Evolutionary conservation across 164 flowering plant species (phyloP).

Genomic region (Nymphaea thermarum): DNA sequence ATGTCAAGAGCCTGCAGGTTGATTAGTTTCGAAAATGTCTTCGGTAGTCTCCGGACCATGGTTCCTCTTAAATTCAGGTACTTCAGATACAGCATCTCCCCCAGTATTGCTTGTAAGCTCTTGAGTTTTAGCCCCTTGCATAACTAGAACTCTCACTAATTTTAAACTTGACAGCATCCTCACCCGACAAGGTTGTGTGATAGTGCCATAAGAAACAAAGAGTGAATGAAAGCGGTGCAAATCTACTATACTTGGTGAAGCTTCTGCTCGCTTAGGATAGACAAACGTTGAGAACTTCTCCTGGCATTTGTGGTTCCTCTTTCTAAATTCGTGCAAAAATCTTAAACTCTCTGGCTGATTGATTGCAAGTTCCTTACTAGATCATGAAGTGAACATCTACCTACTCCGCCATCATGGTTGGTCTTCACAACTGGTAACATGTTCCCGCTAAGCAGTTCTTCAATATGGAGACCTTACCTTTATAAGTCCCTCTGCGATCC

Average conservation of each 20-base stretch:
- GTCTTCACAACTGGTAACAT: constrained; percentile 8
- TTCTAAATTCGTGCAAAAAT: constrained; percentile 9
- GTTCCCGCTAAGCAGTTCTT: background rate
- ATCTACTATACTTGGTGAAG: constrained; percentile 4
- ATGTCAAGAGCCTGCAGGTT: constrained; percentile 26
- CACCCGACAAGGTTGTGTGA: constrained; percentile 9
- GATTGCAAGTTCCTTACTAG: constrained; percentile 29
- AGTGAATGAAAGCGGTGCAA: constrained; percentile 21
- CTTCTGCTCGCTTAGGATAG: constrained; percentile 11
- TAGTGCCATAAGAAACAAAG: constrained; percentile 13
- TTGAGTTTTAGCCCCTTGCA: constrained; percentile 18
- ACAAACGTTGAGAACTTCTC: constrained; percentile 10
- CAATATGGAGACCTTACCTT: background rate
- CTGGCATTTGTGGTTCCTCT: constrained; percentile 3
- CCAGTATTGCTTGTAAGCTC: constrained; percentile 13
- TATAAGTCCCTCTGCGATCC: constrained; percentile 1
- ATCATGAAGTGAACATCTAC: constrained; percentile 32
- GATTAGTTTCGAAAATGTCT: constrained; percentile 20
- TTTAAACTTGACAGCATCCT: constrained; percentile 8
- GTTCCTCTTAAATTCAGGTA: constrained; percentile 26
- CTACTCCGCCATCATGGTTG: constrained; percentile 19
- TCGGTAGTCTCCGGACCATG: constrained; percentile 22
- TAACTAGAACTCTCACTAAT: constrained; percentile 24
- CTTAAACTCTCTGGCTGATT: constrained; percentile 15
- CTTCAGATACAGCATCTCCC: constrained; percentile 16